Evolutionary conservation across 352 stramenopile genomes (phyloP).

Genomic region (Phytophthora ohioensis): DNA sequence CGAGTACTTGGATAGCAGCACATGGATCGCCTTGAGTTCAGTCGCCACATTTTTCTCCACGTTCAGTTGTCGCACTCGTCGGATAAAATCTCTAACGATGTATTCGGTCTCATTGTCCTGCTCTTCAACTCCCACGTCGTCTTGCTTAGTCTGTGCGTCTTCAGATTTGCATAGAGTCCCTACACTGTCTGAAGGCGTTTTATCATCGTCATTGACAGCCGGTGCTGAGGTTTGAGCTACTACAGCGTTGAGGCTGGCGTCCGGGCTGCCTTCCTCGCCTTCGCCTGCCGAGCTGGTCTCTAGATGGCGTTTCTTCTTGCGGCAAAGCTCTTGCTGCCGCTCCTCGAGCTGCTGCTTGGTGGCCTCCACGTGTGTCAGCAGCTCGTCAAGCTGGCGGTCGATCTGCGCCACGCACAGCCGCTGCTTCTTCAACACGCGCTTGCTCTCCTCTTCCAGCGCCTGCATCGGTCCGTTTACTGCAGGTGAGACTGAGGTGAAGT

Average conservation of each 20-base stretch:
- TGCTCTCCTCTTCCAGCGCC: slow-evolving; percentile 64
- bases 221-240: slow-evolving; percentile 11
- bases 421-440: slow-evolving; percentile 80
- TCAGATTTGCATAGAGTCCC: slow-evolving; percentile 8
- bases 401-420: slow-evolving; percentile 67
- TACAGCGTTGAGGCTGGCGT: slow-evolving; percentile 5
- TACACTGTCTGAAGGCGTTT: neutral
- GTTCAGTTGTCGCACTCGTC: slow-evolving; percentile 70
- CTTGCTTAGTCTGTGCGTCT: slow-evolving; percentile 34
- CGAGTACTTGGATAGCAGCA: slow-evolving; percentile 77
- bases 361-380: slow-evolving; percentile 67
- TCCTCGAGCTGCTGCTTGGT: slow-evolving; percentile 67
- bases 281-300: slow-evolving; percentile 22
- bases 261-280: slow-evolving; percentile 10
- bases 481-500: no score
- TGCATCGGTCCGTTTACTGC: slow-evolving; percentile 47
- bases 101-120: slow-evolving; percentile 73
- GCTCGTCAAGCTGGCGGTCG: slow-evolving; percentile 66
- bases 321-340: slow-evolving; percentile 64
- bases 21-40: slow-evolving; percentile 75
- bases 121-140: slow-evolving; percentile 46
- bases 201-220: neutral
- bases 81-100: slow-evolving; percentile 73
- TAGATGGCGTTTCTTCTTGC: slow-evolving; percentile 63
- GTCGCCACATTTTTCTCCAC: slow-evolving; percentile 76